Evolutionary conservation across 768 basidiomycete genomes (phyloP).

Genomic region (Cystofilobasidium capitatum): DNA sequence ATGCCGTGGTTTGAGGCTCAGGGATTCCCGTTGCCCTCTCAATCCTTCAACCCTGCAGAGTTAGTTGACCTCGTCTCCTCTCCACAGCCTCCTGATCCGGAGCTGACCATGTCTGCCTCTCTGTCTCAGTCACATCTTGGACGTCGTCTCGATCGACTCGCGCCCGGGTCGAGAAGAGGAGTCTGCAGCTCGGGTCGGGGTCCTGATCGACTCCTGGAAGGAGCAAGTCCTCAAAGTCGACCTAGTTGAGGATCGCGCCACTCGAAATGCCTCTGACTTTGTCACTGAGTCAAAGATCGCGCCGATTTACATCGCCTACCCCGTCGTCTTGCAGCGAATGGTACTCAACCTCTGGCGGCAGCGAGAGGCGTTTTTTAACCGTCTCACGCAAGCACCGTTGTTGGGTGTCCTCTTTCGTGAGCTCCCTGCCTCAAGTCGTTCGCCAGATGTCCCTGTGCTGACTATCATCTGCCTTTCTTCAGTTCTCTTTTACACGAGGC

Average conservation of each 20-base stretch:
- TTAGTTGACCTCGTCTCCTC: background rate
- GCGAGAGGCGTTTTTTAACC: conserved; percentile 37
- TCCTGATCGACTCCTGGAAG: conserved; percentile 28
- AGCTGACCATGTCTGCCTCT: background rate
- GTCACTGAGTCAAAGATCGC: conserved; percentile 24
- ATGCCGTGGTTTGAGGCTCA: conserved; percentile 23
- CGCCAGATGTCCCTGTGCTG: background rate
- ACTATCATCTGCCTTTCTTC: conserved; percentile 25
- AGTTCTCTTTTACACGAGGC: conserved; percentile 41
- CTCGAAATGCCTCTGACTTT: background rate
- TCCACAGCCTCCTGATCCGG: background rate
- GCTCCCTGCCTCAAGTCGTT: background rate
- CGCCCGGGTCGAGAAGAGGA: conserved; percentile 28
- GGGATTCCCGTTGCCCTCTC: conserved; percentile 7
- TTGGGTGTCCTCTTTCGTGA: conserved; percentile 29
- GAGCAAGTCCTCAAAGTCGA: conserved; percentile 11
- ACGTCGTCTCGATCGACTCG: conserved; percentile 44
- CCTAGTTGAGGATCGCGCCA: background rate
- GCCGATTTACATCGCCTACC: background rate
- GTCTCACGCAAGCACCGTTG: conserved; percentile 33
- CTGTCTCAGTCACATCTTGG: conserved; percentile 45
- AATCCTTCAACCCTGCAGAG: conserved; percentile 24
- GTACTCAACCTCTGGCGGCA: conserved; percentile 43
- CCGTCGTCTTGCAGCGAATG: conserved; percentile 41
- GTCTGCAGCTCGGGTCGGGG: conserved; percentile 29